These are phyloP conservation scores for Cochlearia excelsa DNA, from an alignment of 345 rosid genomes.

Conservation along the genomic window DNA sequence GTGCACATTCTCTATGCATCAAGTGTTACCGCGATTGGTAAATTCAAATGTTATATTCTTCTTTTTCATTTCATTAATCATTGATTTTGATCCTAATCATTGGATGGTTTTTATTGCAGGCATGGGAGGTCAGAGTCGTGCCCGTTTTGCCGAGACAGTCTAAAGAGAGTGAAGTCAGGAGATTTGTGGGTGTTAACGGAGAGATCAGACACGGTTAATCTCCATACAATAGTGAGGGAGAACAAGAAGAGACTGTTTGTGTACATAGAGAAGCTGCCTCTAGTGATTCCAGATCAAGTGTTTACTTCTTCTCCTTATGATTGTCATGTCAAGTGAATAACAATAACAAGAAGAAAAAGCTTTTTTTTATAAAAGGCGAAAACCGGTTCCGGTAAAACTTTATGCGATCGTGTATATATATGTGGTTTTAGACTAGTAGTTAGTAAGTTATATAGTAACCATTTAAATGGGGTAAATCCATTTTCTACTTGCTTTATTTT, in stretches of 20 bases:
- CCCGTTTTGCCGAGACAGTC: slow-evolving; percentile 80
- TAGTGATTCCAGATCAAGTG: slow-evolving; percentile 52
- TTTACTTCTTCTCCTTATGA: slow-evolving; percentile 46
- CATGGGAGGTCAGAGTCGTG: slow-evolving; percentile 68
- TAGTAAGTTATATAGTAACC: slow-evolving; percentile 26
- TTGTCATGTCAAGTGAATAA: slow-evolving; percentile 43
- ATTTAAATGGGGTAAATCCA: slow-evolving; percentile 30
- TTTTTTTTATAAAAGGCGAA: slow-evolving; percentile 14
- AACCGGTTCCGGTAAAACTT: slow-evolving; percentile 27
- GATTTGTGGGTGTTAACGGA: slow-evolving; percentile 74
- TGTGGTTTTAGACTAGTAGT: slow-evolving; percentile 32
- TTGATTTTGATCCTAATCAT: not conserved
- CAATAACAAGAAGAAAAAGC: not conserved
- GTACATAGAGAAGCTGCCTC: slow-evolving; percentile 72
- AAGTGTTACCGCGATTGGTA: slow-evolving; percentile 73
- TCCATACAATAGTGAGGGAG: slow-evolving; percentile 45
- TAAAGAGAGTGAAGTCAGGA: slow-evolving; percentile 56
- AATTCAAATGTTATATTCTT: slow-evolving; percentile 6
- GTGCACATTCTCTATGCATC: slow-evolving; percentile 69
- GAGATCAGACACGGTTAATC: slow-evolving; percentile 47
- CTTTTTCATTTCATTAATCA: not conserved
- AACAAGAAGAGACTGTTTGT: slow-evolving; percentile 55
- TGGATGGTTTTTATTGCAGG: slow-evolving; percentile 44
- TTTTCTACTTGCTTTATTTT: slow-evolving; percentile 32
- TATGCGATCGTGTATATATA: slow-evolving; percentile 26